Conservation (phyloP, 2,329 filamentous ascomycete genomes). For the Cercospora beticola region DNA sequence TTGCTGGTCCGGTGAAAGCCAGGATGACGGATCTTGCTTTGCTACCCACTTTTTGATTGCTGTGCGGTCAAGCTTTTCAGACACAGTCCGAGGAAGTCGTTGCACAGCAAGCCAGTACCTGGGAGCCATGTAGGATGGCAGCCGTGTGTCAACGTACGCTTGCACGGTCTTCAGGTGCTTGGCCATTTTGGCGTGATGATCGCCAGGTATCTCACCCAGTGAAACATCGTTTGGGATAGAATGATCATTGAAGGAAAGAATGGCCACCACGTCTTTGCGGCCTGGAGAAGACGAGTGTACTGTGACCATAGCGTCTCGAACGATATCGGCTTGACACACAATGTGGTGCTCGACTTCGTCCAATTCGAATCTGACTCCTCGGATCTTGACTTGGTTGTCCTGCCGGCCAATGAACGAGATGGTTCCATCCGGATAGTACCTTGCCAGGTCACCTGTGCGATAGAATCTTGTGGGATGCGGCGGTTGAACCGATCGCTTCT, state of each 20-base stretch:
- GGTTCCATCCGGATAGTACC: slow-evolving; percentile 2
- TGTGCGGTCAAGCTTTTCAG: not conserved
- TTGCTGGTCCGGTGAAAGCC: not conserved
- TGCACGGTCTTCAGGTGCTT: not conserved
- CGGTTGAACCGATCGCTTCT: not conserved
- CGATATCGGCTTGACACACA: not conserved
- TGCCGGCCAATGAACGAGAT: not conserved
- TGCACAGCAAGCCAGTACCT: not conserved
- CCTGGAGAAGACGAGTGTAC: not conserved
- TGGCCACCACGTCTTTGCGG: not conserved
- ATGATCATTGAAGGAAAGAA: not conserved
- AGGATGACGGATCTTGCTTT: not conserved
- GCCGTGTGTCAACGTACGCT: not conserved
- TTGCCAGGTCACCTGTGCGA: slow-evolving; percentile 13
- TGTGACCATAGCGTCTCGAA: not conserved
- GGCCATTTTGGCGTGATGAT: not conserved
- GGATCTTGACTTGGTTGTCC: slow-evolving; percentile 7
- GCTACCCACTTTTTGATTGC: not conserved
- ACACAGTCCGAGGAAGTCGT: not conserved
- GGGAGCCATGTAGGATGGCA: not conserved
- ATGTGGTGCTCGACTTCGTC: slow-evolving; percentile 2
- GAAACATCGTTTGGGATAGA: not conserved
- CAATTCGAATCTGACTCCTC: slow-evolving; percentile 2
- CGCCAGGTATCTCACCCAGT: not conserved
- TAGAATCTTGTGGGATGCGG: not conserved